Evolutionary conservation across 306 rosid species (phyloP), one percentile per base, ranked within the genome.

Genomic region (Sechiopsis laciniata): DNA sequence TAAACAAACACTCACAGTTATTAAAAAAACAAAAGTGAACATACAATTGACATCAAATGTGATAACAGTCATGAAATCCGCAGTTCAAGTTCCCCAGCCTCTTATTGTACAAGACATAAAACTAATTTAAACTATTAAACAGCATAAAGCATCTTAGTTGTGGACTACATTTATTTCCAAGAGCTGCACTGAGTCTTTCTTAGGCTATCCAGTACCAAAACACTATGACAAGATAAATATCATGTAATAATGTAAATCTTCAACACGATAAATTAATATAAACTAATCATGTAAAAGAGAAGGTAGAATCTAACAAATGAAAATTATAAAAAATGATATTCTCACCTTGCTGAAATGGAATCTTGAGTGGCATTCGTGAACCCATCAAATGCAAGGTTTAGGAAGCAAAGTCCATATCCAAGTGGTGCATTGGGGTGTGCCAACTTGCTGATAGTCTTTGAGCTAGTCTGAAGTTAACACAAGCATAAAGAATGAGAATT

Each of bases 351-450:
- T 55, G 78, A 83, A 79, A 95, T 84, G 75, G 99, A 95, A 89
- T 95, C 99, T 83, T 95, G 99, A 80, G 99, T 95, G 45, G 99
- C 99, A 85, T 95, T 95, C 53, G 99, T 95, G 81, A 95, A 95
- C 77, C 99, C 99, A 81, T 95, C 99, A 87, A 95, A 95, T 50
- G 96, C 90, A 72, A 95, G 97, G 86, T 95, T 95, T 32, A 95
- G 83, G 81, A 88, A 91, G 80, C 99, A 95, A 60, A 95, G 84
- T 56, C 95, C 96, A 71, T 95, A 95, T 62, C 99, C 99, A 75
- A 95, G 88, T 67, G 97, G 96, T n/a, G 93, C 96, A 78, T 95
- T 91, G 55, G 99, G 99, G 81, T 87, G 85, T 50, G 97, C 99
- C 81, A 95, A 82, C 85, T 95, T 95, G 87, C 81, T 88, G 63